A percentile compares a stretch with the other conserved stretches of the same genome.
These are phyloP conservation scores for Teunomyces panamensis DNA, from an alignment of 805 yeast species.

Conservation along the genomic window DNA sequence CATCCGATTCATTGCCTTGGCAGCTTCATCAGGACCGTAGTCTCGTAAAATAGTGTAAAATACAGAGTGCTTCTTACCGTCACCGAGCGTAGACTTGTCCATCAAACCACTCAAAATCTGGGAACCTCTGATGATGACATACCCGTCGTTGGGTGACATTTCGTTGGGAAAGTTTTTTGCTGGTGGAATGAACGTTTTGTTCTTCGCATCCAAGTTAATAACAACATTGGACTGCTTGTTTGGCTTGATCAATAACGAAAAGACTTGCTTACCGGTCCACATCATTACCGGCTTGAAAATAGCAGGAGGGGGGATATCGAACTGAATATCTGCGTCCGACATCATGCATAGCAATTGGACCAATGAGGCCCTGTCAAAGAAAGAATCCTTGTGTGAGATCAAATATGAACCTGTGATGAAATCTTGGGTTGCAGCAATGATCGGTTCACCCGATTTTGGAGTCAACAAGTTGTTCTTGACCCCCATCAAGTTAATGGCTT, in stretches of 20 bases:
- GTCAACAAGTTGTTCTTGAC: slow-evolving; percentile 92
- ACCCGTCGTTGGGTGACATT: slow-evolving; percentile 98
- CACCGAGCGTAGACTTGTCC: slow-evolving; percentile 96
- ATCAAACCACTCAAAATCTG: slow-evolving; percentile 87
- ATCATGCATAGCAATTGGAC: slow-evolving; percentile 87
- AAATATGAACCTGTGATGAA: slow-evolving; percentile 95
- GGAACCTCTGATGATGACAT: slow-evolving; percentile 85
- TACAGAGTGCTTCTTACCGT: slow-evolving; percentile 96
- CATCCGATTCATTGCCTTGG: slow-evolving; percentile 96
- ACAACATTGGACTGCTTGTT: slow-evolving; percentile 71
- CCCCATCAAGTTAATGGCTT: slow-evolving; percentile 98
- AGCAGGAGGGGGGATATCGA: slow-evolving; percentile 95
- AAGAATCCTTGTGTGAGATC: slow-evolving; percentile 89
- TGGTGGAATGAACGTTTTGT: slow-evolving; percentile 86
- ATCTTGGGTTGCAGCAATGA: slow-evolving; percentile 99
- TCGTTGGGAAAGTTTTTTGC: slow-evolving; percentile 69
- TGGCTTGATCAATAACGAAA: slow-evolving; percentile 83
- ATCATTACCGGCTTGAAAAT: slow-evolving; percentile 81
- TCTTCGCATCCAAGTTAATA: slow-evolving; percentile 91
- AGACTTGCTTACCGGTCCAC: slow-evolving; percentile 98
- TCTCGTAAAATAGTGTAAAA: slow-evolving; percentile 94
- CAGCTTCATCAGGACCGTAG: slow-evolving; percentile 96
- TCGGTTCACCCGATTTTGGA: slow-evolving; percentile 98
- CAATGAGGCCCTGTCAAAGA: slow-evolving; percentile 82
- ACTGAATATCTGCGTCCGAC: slow-evolving; percentile 87